Percentiles rank a stretch among this genome's conserved stretches.
phyloP scores from a whole-genome alignment of 345 rosid genomes.

The Ceriops tagal region DNA sequence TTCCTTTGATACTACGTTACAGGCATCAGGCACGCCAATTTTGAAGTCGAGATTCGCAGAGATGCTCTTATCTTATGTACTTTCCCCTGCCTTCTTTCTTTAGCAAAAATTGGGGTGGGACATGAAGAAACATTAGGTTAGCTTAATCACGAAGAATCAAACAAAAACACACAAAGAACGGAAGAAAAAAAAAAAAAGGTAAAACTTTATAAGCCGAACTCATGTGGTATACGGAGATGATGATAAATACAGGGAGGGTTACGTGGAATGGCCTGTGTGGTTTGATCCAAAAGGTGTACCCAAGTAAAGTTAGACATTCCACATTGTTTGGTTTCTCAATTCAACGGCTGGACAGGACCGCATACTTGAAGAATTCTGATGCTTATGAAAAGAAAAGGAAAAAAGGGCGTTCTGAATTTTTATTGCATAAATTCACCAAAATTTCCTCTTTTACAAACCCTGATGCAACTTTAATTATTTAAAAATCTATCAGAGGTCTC shows the following conservation, averaged over 20 bases:
- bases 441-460: background rate
- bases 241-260: conserved; percentile 8
- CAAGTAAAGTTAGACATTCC: too few species aligned
- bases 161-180: conserved; percentile 22
- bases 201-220: conserved; percentile 2
- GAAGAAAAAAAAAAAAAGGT: background rate
- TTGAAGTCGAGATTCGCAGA: background rate
- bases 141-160: conserved; percentile 88
- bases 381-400: background rate
- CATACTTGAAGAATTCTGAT: background rate
- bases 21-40: too few species aligned
- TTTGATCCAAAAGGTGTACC: background rate
- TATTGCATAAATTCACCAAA: too few species aligned
- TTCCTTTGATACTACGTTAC: too few species aligned
- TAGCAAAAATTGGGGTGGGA: conserved; percentile 11
- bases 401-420: too few species aligned
- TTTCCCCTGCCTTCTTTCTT: conserved; percentile 8
- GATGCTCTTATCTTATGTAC: conserved; percentile 1
- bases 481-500: too few species aligned
- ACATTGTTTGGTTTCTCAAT: background rate
- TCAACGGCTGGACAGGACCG: too few species aligned
- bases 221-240: conserved; percentile 17
- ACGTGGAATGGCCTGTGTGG: conserved; percentile 24
- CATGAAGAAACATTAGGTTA: conserved; percentile 37
- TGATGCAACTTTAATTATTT: background rate